Conservation (phyloP, 75 land plant genomes). For the Ceratopteris richardii region DNA sequence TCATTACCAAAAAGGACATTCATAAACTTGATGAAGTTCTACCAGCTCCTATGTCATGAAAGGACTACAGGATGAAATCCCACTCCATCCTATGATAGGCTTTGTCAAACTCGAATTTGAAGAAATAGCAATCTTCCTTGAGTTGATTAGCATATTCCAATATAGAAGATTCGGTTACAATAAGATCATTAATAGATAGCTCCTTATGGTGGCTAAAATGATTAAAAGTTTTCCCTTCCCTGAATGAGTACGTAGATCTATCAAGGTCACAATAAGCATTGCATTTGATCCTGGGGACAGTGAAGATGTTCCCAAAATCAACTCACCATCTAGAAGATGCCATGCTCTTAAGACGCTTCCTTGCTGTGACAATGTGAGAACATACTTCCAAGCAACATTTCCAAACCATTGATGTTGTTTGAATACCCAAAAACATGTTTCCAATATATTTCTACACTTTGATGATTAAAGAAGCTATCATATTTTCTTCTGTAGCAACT, state of each 20-base stretch:
- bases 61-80: too few species aligned
- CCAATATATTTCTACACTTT: constrained; percentile 90
- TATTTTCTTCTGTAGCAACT: constrained; percentile 89
- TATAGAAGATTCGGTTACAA: constrained; percentile 31
- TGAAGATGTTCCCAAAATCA: constrained; percentile 74
- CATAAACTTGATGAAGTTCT: too few species aligned
- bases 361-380: constrained; percentile 58
- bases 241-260: background rate
- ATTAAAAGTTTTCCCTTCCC: background rate
- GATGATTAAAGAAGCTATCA: constrained; percentile 93
- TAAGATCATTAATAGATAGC: constrained; percentile 36
- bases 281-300: constrained; percentile 35
- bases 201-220: constrained; percentile 19
- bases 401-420: constrained; percentile 63
- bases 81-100: too few species aligned
- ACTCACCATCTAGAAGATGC: constrained; percentile 95
- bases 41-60: too few species aligned
- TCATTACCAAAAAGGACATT: too few species aligned
- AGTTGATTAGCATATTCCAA: constrained; percentile 46
- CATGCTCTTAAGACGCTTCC: constrained; percentile 82
- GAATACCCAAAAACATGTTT: constrained; percentile 69
- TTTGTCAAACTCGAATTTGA: too few species aligned
- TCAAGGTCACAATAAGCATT: constrained; percentile 34
- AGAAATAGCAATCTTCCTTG: too few species aligned
- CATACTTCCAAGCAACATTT: constrained; percentile 84